Conservation (phyloP, 345 rosid genomes). For the Arabidopsis suecica region DNA sequence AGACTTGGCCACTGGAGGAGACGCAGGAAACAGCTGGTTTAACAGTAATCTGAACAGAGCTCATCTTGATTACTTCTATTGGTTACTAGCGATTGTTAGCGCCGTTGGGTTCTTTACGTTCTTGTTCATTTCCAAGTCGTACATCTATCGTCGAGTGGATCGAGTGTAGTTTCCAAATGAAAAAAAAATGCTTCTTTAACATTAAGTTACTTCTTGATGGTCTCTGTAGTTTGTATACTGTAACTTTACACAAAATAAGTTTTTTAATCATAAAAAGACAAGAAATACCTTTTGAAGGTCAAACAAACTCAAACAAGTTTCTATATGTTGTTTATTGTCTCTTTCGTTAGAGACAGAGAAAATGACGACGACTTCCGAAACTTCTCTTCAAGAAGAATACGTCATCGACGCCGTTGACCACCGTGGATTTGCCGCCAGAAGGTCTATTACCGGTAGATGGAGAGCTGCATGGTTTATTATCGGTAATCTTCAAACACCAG, state of each 20-base stretch:
- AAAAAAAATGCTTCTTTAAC: too few relatives aligned
- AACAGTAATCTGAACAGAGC: slow-evolving; percentile 61
- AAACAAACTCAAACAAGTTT: too few relatives aligned
- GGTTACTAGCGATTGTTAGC: slow-evolving; percentile 55
- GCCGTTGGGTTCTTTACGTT: slow-evolving; percentile 13
- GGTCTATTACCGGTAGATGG: slow-evolving; percentile 38
- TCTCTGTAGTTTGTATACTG: too few relatives aligned
- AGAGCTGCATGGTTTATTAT: slow-evolving; percentile 43
- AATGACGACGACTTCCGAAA: not conserved
- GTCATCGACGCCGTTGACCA: slow-evolving; percentile 38
- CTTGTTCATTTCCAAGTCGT: slow-evolving; percentile 24
- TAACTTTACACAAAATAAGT: too few relatives aligned
- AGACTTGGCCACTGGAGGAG: slow-evolving; percentile 41
- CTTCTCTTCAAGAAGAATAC: slow-evolving; percentile 3
- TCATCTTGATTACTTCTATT: slow-evolving; percentile 58
- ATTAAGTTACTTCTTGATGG: too few relatives aligned
- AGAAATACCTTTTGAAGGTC: too few relatives aligned
- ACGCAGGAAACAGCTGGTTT: slow-evolving; percentile 50
- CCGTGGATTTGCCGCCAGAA: slow-evolving; percentile 28
- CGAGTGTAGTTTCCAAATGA: not conserved
- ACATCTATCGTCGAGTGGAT: slow-evolving; percentile 10
- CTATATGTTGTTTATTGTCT: too few relatives aligned
- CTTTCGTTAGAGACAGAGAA: not conserved
- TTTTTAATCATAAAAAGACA: too few relatives aligned
- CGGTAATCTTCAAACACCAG: slow-evolving; percentile 13